These are phyloP conservation scores for Cryptococcus sp. DNA, from an alignment of 1,284 basidiomycete genomes.

Conservation along the genomic window DNA sequence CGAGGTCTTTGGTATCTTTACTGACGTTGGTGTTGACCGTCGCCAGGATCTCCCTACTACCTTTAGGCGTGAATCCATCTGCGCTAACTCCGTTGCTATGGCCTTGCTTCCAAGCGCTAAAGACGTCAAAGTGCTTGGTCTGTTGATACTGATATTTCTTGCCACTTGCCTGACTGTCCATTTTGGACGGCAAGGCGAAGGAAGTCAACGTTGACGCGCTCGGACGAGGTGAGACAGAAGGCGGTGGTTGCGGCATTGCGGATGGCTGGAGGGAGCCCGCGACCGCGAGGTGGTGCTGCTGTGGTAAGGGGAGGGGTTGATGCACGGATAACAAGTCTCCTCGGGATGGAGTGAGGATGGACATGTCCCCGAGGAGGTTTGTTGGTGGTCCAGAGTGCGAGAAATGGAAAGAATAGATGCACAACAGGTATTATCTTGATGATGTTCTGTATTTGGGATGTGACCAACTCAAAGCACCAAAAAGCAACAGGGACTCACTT, in stretches of 20 bases:
- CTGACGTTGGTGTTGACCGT: slow-evolving; percentile 13
- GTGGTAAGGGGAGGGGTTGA: not conserved
- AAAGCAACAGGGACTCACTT: no score
- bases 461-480: no score
- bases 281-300: no score
- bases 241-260: not conserved
- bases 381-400: no score
- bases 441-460: no score
- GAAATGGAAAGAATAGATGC: no score
- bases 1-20: not conserved
- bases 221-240: slow-evolving; percentile 1
- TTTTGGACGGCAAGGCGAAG: slow-evolving; percentile 4
- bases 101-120: slow-evolving; percentile 13
- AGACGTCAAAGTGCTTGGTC: slow-evolving; percentile 6
- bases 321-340: slow-evolving; percentile 9
- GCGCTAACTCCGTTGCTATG: not conserved
- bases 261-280: not conserved
- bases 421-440: no score
- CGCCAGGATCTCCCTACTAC: slow-evolving; percentile 13
- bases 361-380: slow-evolving; percentile 8
- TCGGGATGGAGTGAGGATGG: slow-evolving; percentile 10
- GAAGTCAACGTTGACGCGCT: not conserved
- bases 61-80: slow-evolving; percentile 1
- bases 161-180: not conserved
- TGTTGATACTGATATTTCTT: not conserved